Evolutionary conservation across 2,329 filamentous ascomycete species (phyloP), one percentile per base, ranked within the genome.

Genomic region (Calonectria hawksworthii): DNA sequence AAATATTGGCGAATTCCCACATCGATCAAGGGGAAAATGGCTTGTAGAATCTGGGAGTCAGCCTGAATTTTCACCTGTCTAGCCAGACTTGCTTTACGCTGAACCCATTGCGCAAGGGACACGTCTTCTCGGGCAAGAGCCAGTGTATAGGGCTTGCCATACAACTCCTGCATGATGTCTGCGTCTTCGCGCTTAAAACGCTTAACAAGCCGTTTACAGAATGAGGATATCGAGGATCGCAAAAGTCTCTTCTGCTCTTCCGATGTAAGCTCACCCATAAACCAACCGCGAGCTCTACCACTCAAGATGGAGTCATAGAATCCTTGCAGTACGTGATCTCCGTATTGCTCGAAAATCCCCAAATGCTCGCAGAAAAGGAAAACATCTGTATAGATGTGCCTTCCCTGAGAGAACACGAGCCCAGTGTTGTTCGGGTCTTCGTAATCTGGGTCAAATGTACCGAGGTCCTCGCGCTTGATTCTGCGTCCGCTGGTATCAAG

Each of bases 21-120:
- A 36, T 67, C 64, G 30, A 67, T 67, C 11, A 67, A 28, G 13
- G 64, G 64, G 64, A 50, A 67, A 21, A 50, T 67, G 21, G 47
- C 16, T n/a, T 16, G 14, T 0, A 67, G 64, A 41, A 67, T 67
- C 11, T 67, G 28, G 16, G 7, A 28, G 30, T 67, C 64, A 11
- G 51, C 30, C 32, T 18, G 10, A 28, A 67, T 47, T 14, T 41
- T 41, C 10, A 52, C 38, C 30, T 67, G 64, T 38, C 50, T 67
- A 14, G 64, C 64, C 18, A 50, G 26, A 41, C 8, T 30, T 10
- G 64, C 64, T 41, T 67, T 67, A 5, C 44, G 64, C 41, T 67
- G 44, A 13, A 52, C 64, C 64, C 64, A 67, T n/a, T 68, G 23
- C 7, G n/a, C 28, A 10, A 56, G n/a, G 66, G 16, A 41, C 8